Base-by-base conservation (phyloP, 257 asterid genomes). In the Agastache rugosa region DNA sequence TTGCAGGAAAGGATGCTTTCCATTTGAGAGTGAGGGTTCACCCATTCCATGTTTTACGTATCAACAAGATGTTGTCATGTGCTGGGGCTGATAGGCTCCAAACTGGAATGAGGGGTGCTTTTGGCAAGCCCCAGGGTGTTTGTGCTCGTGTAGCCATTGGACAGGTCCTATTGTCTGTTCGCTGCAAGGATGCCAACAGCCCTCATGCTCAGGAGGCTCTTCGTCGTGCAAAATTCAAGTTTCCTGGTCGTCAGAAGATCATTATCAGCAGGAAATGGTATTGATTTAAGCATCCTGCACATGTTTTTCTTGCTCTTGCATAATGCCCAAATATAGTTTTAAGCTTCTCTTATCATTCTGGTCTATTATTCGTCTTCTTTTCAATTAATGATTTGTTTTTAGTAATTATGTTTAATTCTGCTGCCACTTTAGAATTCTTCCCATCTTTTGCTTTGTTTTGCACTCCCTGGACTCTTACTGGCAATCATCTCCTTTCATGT, bases 231-330 rank as follows among this genome's bases (percentile, higher is more conserved):
- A 62, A 62, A 15, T 62, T 42, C 37, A 65, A 65, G 55, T 65
- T 65, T n/a, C 71, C 71, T 22, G 55, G 71, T 4, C 71, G 71
- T 41, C 71, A 65, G 10, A 65, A 65, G 39, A 65, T 65, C 37
- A 65, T 65, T 42, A 37, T 65, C 71, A 65, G 71, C 71, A 65
- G 55, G 71, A 65, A 65, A 9, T 65, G 71, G 55, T 65, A 65
- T 0, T 2, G 1, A 6, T 0, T 19, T 5, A n/a, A n/a, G 59
- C 59, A 51, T 17, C 6, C 11, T 51, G 4, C 4, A n/a, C 11
- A 19, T 51, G 2, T 19, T 51, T 51, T 51, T 11, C 27, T 17
- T 51, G 11, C 3, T 48, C 22, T 48, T 15, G 8, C 19, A 48
- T 48, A 48, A 48, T 48, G n/a, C 16, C 12, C 8, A 16, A 15